phyloP scores from a whole-genome alignment of 2,329 filamentous ascomycete species.

The Aspergillus tamarii region DNA sequence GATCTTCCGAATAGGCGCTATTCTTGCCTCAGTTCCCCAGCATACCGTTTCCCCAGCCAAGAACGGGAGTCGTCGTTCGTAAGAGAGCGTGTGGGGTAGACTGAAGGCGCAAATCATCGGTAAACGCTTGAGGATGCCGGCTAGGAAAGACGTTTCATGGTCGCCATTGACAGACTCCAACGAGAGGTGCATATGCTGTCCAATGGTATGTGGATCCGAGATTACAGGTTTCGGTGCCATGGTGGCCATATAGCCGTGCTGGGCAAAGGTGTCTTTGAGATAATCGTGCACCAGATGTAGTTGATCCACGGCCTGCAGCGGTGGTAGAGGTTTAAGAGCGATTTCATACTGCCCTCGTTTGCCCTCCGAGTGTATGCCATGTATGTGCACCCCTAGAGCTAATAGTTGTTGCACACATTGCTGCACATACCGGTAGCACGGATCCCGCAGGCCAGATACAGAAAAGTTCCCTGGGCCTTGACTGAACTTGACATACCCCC shows the following conservation, averaged over 20 bases:
- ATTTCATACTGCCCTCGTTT: slow-evolving; percentile 22
- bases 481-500: neutral
- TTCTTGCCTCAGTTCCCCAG: slow-evolving; percentile 25
- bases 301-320: slow-evolving; percentile 24
- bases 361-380: slow-evolving; percentile 20
- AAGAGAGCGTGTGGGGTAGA: neutral
- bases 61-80: neutral
- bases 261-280: slow-evolving; percentile 20
- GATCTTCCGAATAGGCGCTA: slow-evolving; percentile 23
- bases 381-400: slow-evolving; percentile 12
- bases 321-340: slow-evolving; percentile 18
- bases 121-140: neutral
- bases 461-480: neutral
- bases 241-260: slow-evolving; percentile 20
- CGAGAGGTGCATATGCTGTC: slow-evolving; percentile 25
- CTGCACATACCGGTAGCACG: slow-evolving; percentile 9
- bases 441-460: slow-evolving; percentile 9
- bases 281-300: slow-evolving; percentile 18
- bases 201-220: slow-evolving; percentile 5
- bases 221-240: slow-evolving; percentile 22
- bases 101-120: neutral
- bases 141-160: neutral
- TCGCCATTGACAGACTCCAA: slow-evolving; percentile 14
- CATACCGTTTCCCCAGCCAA: slow-evolving; percentile 13
- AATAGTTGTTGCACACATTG: slow-evolving; percentile 2